Base-by-base conservation (phyloP, 768 basidiomycete genomes). In the Exsudoporus frostii region DNA sequence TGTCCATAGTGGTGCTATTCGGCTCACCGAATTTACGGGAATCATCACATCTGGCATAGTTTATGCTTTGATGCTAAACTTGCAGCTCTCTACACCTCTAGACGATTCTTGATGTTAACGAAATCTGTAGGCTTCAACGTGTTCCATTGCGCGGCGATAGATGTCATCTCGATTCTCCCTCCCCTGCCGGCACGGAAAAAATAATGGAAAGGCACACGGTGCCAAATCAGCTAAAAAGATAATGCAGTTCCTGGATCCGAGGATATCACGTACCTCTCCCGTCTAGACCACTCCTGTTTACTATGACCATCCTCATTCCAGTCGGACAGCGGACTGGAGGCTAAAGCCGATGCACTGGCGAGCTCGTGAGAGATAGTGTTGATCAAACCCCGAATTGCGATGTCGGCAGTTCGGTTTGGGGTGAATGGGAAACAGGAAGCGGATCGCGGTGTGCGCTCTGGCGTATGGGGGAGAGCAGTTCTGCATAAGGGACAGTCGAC, bases 401-500 rank as follows among this genome's bases (percentile, higher is more conserved):
- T 69, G 55, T 83, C 79, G 20, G 78, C 78, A 37, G 78, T 73
- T 60, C 85, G 75, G 67, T 84, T 85, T 25, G 83, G 83, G 43
- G 79, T 76, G 68, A 87, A 86, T 0, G 84, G 86, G 55, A 83
- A 84, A 17, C 79, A 78, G 56, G 71, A 70, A 34, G 71, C 65
- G 41, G 73, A 65, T 27, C 83, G 80, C 33, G 84, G 84, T 32
- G 72, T 68, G 45, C 64, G 69, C 64, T 85, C 79, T 36, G 79
- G 77, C 14, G 80, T 81, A 48, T 75, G 72, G 46, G 74, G 74
- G 52, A 86, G 70, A 37, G 74, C 52, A 50, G 75, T 77, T 60
- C 83, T 83, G 67, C 85, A 87, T 53, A 86, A 75, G 33, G 85
- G 86, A 66, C 84, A 87, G 58, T 83, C 80, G 39, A 86, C 82